phyloP scores from a whole-genome alignment of 192 early-diverging fungal species.

The Dispira parvispora region DNA sequence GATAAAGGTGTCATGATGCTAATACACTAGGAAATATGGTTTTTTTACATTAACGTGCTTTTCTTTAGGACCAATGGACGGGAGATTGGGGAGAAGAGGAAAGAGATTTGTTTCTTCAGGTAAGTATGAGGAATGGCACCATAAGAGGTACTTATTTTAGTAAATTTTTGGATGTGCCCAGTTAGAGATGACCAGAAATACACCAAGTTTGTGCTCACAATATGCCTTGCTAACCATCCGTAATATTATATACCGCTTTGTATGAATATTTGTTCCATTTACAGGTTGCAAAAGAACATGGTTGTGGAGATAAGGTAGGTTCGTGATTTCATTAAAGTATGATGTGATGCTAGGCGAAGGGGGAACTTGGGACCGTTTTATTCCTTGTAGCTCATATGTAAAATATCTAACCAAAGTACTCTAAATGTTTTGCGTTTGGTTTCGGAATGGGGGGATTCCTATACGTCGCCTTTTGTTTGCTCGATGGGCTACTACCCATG shows the following conservation, averaged over 20 bases:
- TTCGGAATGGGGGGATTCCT: not conserved
- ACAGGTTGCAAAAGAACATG: conserved; percentile 24
- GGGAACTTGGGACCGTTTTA: too few relatives aligned
- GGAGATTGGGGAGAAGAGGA: conserved; percentile 59
- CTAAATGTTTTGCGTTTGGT: not conserved
- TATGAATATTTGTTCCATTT: too few relatives aligned
- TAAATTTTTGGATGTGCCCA: too few relatives aligned
- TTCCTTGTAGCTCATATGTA: not conserved
- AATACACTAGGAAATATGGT: not conserved
- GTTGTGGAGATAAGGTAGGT: conserved; percentile 36
- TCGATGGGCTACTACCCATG: not conserved
- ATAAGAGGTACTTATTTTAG: too few relatives aligned
- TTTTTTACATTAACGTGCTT: conserved; percentile 6
- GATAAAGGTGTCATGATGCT: too few relatives aligned
- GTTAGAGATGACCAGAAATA: too few relatives aligned
- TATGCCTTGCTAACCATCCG: too few relatives aligned
- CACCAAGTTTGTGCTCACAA: too few relatives aligned
- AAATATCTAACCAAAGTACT: not conserved
- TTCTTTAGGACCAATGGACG: conserved; percentile 41
- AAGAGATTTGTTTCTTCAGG: conserved; percentile 32
- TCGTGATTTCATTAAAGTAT: not conserved
- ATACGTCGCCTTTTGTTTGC: not conserved
- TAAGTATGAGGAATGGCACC: too few relatives aligned
- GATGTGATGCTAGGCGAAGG: too few relatives aligned
- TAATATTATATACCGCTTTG: too few relatives aligned